These are phyloP conservation scores for Umbelopsis vinacea DNA, from an alignment of 192 early-diverging fungal genomes.

Conservation along the genomic window DNA sequence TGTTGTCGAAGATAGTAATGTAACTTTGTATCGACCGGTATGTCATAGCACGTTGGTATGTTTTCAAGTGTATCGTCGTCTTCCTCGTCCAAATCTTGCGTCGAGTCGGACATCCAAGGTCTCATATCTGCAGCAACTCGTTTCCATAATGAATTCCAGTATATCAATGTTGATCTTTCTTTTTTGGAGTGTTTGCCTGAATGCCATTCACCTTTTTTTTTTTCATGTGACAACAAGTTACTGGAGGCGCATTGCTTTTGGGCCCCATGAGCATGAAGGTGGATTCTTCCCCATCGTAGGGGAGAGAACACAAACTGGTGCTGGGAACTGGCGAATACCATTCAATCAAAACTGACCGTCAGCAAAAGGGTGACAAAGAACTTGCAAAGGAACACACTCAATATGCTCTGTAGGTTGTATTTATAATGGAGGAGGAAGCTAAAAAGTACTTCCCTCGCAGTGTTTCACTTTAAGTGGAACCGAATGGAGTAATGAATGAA, in stretches of 20 bases:
- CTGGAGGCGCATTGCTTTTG: slow-evolving; percentile 7
- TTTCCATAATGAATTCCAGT: slow-evolving; percentile 8
- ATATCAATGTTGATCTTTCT: neutral
- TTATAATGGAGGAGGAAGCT: slow-evolving; percentile 21
- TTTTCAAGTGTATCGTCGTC: slow-evolving; percentile 18
- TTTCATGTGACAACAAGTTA: slow-evolving; percentile 1
- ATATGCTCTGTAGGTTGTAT: neutral
- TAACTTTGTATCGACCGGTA: slow-evolving; percentile 7
- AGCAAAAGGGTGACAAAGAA: neutral
- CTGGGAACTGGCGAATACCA: neutral
- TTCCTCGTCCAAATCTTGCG: neutral
- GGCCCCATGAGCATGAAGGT: neutral
- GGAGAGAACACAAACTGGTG: slow-evolving; percentile 13
- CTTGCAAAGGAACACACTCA: too few species aligned
- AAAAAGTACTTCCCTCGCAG: neutral
- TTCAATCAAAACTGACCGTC: neutral
- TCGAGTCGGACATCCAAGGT: neutral
- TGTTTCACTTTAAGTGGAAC: slow-evolving; percentile 8
- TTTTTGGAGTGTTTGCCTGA: neutral
- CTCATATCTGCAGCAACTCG: neutral
- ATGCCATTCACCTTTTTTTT: neutral
- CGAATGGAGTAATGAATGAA: neutral
- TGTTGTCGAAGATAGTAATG: slow-evolving; percentile 12
- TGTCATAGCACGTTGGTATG: slow-evolving; percentile 22
- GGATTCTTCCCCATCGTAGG: slow-evolving; percentile 2